Percentiles rank a stretch among this genome's conserved stretches.
Evolutionary conservation across 306 rosid genomes (phyloP).

Genomic region (Sesbania bispinosa): DNA sequence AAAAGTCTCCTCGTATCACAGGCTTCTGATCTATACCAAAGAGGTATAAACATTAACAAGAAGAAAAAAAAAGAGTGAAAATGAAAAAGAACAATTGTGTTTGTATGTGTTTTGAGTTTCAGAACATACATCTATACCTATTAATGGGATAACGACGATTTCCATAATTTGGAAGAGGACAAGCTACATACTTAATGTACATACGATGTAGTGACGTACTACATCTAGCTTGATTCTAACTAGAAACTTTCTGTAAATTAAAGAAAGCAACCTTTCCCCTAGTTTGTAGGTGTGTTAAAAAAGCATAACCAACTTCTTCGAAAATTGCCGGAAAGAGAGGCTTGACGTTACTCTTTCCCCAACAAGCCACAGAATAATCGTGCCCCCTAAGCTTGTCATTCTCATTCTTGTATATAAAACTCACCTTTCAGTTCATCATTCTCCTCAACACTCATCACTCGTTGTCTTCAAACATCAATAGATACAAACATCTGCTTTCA

Average conservation of each 20-base stretch:
- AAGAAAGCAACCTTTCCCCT: constrained; percentile 6
- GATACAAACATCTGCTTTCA: background rate
- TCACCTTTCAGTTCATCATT: background rate
- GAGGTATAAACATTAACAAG: too few species aligned
- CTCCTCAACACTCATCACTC: background rate
- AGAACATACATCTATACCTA: too few species aligned
- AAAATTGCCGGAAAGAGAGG: constrained; percentile 28
- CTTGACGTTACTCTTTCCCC: constrained; percentile 42
- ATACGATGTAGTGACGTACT: background rate
- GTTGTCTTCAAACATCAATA: background rate
- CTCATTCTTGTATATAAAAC: constrained; percentile 22
- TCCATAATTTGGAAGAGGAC: background rate
- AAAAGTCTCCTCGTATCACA: too few species aligned
- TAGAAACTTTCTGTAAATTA: background rate
- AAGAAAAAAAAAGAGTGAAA: too few species aligned
- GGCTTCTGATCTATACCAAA: too few species aligned
- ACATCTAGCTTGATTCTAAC: background rate
- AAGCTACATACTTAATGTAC: background rate
- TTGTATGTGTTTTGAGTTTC: too few species aligned
- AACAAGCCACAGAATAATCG: constrained; percentile 33
- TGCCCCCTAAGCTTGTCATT: constrained; percentile 41
- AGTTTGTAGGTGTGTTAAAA: background rate
- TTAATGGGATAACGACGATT: background rate
- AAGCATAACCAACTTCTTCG: constrained; percentile 34
- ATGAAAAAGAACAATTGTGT: too few species aligned